Conservation (phyloP, 805 yeast genomes). For the Cyberlindnera misumaiensis region DNA sequence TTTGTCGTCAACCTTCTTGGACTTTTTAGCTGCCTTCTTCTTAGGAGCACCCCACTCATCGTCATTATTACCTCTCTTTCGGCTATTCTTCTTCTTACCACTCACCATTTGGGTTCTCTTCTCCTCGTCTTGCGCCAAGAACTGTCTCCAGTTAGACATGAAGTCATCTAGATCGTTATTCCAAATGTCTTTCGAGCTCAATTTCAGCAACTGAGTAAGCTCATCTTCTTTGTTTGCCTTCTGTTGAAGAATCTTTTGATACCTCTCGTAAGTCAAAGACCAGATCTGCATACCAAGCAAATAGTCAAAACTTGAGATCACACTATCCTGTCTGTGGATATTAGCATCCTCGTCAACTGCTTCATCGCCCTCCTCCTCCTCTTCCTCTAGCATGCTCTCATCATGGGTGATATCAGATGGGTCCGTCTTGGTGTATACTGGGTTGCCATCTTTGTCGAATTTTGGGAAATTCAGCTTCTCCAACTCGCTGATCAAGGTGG, state of each 20-base stretch:
- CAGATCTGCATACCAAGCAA: conserved; percentile 88
- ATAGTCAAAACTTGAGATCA: conserved; percentile 71
- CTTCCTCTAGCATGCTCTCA: conserved; percentile 31
- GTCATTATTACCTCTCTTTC: conserved; percentile 27
- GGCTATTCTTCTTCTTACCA: conserved; percentile 36
- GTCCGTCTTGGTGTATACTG: conserved; percentile 40
- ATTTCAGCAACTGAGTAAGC: conserved; percentile 54
- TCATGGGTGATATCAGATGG: conserved; percentile 26
- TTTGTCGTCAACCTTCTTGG: conserved; percentile 13
- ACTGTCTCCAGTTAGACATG: conserved; percentile 55
- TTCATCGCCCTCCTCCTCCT: conserved; percentile 35
- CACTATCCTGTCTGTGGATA: conserved; percentile 40
- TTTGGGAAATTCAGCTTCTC: conserved; percentile 63
- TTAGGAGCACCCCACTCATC: conserved; percentile 14
- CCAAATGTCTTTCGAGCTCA: conserved; percentile 88
- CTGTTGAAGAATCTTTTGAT: conserved; percentile 70
- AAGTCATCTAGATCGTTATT: conserved; percentile 73
- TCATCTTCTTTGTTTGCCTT: conserved; percentile 67
- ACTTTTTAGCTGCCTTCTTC: conserved; percentile 14
- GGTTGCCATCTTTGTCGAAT: conserved; percentile 63
- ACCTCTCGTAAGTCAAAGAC: conserved; percentile 87
- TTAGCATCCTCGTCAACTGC: conserved; percentile 29
- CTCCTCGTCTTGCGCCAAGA: conserved; percentile 57
- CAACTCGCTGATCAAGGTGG: conserved; percentile 56
- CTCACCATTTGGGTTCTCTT: conserved; percentile 46